Conservation (phyloP, 2,329 filamentous ascomycete genomes). For the Coleophoma crateriformis region DNA sequence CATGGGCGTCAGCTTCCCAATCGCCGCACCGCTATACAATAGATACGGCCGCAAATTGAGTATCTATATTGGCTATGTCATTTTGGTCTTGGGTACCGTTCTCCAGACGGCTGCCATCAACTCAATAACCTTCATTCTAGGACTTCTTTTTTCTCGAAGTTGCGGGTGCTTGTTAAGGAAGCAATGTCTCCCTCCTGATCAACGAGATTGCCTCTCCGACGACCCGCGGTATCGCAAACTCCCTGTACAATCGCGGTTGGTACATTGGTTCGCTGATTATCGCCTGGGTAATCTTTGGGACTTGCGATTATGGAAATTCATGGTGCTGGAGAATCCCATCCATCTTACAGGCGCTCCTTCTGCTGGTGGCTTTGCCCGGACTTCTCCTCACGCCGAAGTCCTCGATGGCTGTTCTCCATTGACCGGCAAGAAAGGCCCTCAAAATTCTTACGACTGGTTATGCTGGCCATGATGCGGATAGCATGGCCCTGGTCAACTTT, state of each 20-base stretch:
- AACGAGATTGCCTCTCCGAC: neutral
- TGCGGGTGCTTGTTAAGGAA: neutral
- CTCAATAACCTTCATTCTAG: neutral
- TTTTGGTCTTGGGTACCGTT: neutral
- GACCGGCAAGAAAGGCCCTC: conserved; percentile 25
- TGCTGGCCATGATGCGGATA: conserved; percentile 31
- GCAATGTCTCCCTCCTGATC: neutral
- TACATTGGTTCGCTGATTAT: conserved; percentile 32
- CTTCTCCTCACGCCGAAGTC: conserved; percentile 27
- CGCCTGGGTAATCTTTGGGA: conserved; percentile 29
- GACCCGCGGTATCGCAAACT: neutral
- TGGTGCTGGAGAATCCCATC: conserved; percentile 18
- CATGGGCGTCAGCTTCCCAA: neutral
- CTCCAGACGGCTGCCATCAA: neutral
- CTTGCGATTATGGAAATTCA: neutral
- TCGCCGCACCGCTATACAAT: neutral
- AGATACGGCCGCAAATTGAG: neutral
- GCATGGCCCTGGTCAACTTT: conserved; percentile 32
- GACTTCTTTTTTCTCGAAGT: neutral
- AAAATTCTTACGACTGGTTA: conserved; percentile 29
- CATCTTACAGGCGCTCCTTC: conserved; percentile 9
- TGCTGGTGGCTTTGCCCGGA: conserved; percentile 1
- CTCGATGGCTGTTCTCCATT: conserved; percentile 28
- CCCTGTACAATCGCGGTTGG: neutral
- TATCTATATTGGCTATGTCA: neutral